These are phyloP conservation scores for Jamesozyma jinghongensis DNA, from an alignment of 805 yeast species.

Conservation along the genomic window DNA sequence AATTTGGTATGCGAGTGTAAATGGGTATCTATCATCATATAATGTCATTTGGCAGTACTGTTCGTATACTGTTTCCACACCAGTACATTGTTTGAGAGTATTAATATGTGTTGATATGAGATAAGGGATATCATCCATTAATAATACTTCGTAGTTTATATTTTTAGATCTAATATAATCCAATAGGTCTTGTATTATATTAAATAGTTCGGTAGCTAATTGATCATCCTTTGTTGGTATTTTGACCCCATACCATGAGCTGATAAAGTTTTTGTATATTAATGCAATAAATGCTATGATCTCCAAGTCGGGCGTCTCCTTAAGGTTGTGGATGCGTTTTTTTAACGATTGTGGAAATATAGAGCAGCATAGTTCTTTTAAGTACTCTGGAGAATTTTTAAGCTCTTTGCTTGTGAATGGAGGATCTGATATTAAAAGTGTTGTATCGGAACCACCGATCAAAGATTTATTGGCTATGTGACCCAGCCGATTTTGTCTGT, in stretches of 20 bases:
- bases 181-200: constrained; percentile 10
- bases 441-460: not conserved
- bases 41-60: constrained; percentile 10
- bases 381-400: constrained; percentile 20
- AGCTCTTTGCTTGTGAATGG: constrained; percentile 13
- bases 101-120: constrained; percentile 17
- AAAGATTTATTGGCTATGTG: not conserved
- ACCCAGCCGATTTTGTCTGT: not conserved
- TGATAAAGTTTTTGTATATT: constrained; percentile 20
- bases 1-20: constrained; percentile 9
- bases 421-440: constrained; percentile 4
- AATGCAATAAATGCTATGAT: constrained; percentile 20
- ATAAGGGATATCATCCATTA: constrained; percentile 23
- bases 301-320: constrained; percentile 11
- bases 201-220: constrained; percentile 13
- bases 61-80: constrained; percentile 1
- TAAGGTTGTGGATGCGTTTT: constrained; percentile 7
- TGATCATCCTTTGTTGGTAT: constrained; percentile 21
- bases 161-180: constrained; percentile 2
- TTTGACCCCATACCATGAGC: constrained; percentile 28
- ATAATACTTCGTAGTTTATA: constrained; percentile 10
- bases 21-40: constrained; percentile 14
- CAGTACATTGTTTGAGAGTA: constrained; percentile 4
- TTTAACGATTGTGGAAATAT: constrained; percentile 18
- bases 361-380: constrained; percentile 20